Evolutionary conservation across 2,329 filamentous ascomycete species (phyloP).

Genomic region (Trichophyton rubrum): DNA sequence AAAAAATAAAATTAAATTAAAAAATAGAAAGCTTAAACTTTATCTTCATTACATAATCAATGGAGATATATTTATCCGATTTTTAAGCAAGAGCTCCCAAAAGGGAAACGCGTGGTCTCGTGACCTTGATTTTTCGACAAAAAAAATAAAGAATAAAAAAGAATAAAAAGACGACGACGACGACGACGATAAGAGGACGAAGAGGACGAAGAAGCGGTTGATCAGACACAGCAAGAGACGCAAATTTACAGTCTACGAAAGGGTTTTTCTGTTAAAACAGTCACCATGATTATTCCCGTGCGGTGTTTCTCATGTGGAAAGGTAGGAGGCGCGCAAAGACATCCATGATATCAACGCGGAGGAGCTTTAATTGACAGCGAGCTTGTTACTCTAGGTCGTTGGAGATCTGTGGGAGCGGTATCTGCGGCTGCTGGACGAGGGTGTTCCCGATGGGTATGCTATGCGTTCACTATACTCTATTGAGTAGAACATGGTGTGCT

Average conservation of each 20-base stretch:
- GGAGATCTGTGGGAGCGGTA: constrained; percentile 97
- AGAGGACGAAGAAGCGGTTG: neutral
- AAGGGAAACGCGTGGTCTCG: neutral
- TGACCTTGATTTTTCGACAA: neutral
- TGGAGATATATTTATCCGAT: neutral
- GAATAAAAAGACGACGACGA: neutral
- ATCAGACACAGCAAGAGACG: neutral
- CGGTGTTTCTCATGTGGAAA: constrained; percentile 99
- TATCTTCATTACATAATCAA: neutral
- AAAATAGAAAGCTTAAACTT: neutral
- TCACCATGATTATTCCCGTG: constrained; percentile 86
- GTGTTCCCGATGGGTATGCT: constrained; percentile 56
- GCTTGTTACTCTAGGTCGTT: constrained; percentile 54
- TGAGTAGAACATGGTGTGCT: neutral
- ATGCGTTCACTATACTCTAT: neutral
- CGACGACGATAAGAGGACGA: neutral
- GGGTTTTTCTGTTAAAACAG: neutral
- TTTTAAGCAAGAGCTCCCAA: neutral
- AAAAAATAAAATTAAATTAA: neutral
- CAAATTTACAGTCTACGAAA: neutral
- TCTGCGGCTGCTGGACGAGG: constrained; percentile 71
- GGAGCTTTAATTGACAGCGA: constrained; percentile 10
- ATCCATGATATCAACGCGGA: neutral
- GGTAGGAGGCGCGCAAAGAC: constrained; percentile 41
- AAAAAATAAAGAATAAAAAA: neutral